Conservation (phyloP, 768 basidiomycete genomes). For the Auricularia sp. region DNA sequence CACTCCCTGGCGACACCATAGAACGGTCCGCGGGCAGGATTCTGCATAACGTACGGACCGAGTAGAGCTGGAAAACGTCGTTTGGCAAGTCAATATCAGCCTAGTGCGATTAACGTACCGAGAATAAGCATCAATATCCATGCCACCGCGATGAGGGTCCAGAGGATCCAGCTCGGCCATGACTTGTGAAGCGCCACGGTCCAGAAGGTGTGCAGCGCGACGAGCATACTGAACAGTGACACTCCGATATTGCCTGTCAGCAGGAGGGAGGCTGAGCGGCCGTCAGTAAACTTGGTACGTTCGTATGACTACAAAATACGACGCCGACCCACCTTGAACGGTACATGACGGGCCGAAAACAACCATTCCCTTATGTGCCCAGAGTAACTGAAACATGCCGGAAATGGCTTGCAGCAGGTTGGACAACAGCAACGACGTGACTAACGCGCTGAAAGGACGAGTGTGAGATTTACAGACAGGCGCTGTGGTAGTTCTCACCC, state of each 20-base stretch:
- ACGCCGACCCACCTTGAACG: not conserved
- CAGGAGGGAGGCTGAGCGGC: not conserved
- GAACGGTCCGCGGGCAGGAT: not conserved
- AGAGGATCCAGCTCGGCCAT: not conserved
- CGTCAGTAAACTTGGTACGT: not conserved
- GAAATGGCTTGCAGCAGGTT: not conserved
- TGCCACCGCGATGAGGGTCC: not conserved
- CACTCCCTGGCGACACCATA: not conserved
- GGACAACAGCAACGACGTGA: not conserved
- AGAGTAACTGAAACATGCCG: not conserved
- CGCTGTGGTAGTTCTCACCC: not conserved
- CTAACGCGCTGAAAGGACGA: not conserved
- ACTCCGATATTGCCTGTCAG: not conserved
- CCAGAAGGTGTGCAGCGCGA: not conserved
- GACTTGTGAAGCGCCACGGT: not conserved
- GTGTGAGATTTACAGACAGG: not conserved
- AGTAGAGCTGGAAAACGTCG: not conserved
- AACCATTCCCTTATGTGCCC: not conserved
- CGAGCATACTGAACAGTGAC: not conserved
- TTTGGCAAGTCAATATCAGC: not conserved
- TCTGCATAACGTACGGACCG: not conserved
- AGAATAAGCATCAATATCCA: not conserved
- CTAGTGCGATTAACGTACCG: not conserved
- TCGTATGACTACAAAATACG: not conserved
- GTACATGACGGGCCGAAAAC: not conserved